phyloP scores from a whole-genome alignment of 768 basidiomycete genomes.

The Tulasnella sp. region DNA sequence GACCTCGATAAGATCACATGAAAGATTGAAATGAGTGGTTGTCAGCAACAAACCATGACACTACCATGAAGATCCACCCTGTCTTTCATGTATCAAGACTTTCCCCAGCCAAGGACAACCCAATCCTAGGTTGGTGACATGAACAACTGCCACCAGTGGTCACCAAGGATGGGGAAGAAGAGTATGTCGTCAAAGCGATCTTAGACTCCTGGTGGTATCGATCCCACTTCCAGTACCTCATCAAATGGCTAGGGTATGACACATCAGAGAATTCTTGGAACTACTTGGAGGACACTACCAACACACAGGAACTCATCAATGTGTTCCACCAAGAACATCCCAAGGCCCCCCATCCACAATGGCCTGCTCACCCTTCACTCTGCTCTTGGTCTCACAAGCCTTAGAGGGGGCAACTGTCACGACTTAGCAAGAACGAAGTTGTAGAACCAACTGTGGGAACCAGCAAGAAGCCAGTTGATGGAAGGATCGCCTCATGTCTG shows the following conservation, averaged over 20 bases:
- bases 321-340: slow-evolving; percentile 15
- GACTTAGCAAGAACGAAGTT: too few species aligned
- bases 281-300: not conserved
- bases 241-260: slow-evolving; percentile 26
- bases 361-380: slow-evolving; percentile 11
- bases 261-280: slow-evolving; percentile 19
- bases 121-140: too few species aligned
- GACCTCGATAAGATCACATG: too few species aligned
- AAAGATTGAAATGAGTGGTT: too few species aligned
- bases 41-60: too few species aligned
- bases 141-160: slow-evolving; percentile 16
- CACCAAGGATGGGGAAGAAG: slow-evolving; percentile 13
- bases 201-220: slow-evolving; percentile 16
- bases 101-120: too few species aligned
- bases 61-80: too few species aligned
- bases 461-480: too few species aligned
- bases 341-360: not conserved
- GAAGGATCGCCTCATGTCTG: too few species aligned
- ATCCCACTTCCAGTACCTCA: slow-evolving; percentile 21
- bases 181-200: slow-evolving; percentile 22
- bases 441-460: too few species aligned
- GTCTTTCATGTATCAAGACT: too few species aligned
- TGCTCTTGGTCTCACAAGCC: not conserved
- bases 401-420: slow-evolving; percentile 18
- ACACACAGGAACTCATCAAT: not conserved